Evolutionary conservation across 352 stramenopile species (phyloP).

Genomic region (Phytophthora pini): DNA sequence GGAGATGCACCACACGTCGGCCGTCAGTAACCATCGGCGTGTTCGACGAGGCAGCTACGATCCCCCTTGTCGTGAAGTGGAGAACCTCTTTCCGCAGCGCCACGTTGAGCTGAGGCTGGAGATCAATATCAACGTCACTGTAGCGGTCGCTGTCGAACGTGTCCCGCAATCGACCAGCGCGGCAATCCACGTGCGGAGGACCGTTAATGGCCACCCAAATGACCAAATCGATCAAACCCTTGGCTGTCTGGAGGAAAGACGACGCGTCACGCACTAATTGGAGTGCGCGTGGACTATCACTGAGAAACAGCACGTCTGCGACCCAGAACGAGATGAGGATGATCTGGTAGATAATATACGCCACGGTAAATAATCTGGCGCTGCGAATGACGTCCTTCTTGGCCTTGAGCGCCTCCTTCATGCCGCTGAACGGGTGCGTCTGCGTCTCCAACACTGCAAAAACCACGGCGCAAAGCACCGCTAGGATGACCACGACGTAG

Average conservation of each 20-base stretch:
- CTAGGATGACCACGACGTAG: constrained; percentile 79
- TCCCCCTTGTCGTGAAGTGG: constrained; percentile 87
- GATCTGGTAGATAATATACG: constrained; percentile 86
- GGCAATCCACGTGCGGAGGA: constrained; percentile 38
- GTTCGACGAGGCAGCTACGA: constrained; percentile 82
- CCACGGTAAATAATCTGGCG: constrained; percentile 80
- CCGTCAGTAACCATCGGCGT: constrained; percentile 52
- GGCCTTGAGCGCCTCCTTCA: constrained; percentile 77
- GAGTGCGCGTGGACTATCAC: constrained; percentile 34
- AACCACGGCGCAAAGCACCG: constrained; percentile 62
- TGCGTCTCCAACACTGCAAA: constrained; percentile 78
- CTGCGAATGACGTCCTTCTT: constrained; percentile 86
- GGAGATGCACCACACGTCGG: constrained; percentile 69
- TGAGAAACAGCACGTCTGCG: constrained; percentile 59
- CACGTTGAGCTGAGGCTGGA: constrained; percentile 87
- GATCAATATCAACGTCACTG: constrained; percentile 82
- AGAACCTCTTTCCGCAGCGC: constrained; percentile 89
- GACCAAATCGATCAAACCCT: constrained; percentile 84
- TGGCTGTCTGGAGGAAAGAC: constrained; percentile 76
- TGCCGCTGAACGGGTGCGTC: constrained; percentile 74
- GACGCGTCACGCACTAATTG: constrained; percentile 60
- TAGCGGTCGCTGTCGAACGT: constrained; percentile 57
- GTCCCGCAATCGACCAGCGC: constrained; percentile 33
- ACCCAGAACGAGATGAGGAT: constrained; percentile 85
- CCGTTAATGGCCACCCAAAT: constrained; percentile 87